phyloP scores from a whole-genome alignment of 345 rosid species.

The Laguncularia racemosa region DNA sequence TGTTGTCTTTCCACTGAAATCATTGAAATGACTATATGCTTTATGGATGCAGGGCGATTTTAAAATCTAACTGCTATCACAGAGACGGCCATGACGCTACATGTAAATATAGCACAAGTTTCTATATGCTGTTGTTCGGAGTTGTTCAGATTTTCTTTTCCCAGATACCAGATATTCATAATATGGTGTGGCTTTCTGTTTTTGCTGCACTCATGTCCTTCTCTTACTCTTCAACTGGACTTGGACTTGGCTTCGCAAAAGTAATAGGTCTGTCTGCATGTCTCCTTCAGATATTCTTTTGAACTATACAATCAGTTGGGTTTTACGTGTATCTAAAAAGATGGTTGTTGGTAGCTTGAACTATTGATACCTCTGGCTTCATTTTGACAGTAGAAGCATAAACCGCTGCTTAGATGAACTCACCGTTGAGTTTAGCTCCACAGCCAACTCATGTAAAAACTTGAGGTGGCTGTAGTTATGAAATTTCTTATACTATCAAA shows the following conservation, averaged over 20 bases:
- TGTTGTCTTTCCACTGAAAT: background rate
- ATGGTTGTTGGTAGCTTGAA: too few species aligned
- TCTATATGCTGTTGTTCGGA: constrained; percentile 49
- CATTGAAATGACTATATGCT: background rate
- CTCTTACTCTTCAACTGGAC: constrained; percentile 41
- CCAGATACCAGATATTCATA: constrained; percentile 52
- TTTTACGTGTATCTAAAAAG: too few species aligned
- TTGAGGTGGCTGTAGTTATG: too few species aligned
- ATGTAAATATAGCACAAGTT: constrained; percentile 23
- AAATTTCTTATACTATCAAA: too few species aligned
- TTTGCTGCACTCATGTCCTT: constrained; percentile 57
- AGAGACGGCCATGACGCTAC: constrained; percentile 36
- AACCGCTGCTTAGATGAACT: too few species aligned
- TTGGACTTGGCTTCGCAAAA: constrained; percentile 39
- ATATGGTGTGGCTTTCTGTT: constrained; percentile 41
- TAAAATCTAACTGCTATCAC: constrained; percentile 29
- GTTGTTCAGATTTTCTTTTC: constrained; percentile 37
- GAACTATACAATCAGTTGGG: too few species aligned
- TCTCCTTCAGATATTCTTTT: background rate
- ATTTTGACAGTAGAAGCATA: too few species aligned
- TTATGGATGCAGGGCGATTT: constrained; percentile 28
- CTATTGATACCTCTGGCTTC: too few species aligned
- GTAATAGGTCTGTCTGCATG: constrained; percentile 29
- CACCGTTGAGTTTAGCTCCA: too few species aligned
- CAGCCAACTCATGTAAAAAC: too few species aligned